Evolutionary conservation across 768 basidiomycete species (phyloP).

Genomic region (Butyriboletus loyo): DNA sequence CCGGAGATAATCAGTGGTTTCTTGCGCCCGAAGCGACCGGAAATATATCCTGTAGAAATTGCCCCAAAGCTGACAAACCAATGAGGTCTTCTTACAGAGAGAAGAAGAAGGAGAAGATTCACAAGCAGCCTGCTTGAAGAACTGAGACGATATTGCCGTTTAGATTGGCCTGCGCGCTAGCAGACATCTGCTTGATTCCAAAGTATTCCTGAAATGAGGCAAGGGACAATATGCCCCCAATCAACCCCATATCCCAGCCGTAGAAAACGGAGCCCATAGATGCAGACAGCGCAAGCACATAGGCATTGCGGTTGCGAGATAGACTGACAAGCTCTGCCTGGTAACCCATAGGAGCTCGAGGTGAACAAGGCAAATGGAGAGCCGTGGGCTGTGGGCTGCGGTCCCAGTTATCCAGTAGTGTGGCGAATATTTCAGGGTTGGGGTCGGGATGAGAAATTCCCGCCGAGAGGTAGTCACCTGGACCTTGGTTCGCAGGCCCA

Average conservation of each 20-base stretch:
- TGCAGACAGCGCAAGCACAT: slow-evolving; percentile 42
- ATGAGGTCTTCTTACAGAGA: neutral
- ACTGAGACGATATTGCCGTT: slow-evolving; percentile 52
- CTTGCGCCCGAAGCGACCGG: slow-evolving; percentile 45
- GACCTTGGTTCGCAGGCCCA: neutral
- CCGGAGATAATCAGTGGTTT: slow-evolving; percentile 43
- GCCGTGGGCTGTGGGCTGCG: neutral
- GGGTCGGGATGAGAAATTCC: neutral
- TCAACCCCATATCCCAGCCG: slow-evolving; percentile 50
- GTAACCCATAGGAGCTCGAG: slow-evolving; percentile 23
- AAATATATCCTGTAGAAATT: slow-evolving; percentile 38
- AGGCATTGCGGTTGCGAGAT: slow-evolving; percentile 42
- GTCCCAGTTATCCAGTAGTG: neutral
- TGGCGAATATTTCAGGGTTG: neutral
- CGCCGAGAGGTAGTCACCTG: neutral
- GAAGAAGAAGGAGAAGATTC: slow-evolving; percentile 12
- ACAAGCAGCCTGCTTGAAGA: slow-evolving; percentile 50
- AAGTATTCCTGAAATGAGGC: slow-evolving; percentile 48
- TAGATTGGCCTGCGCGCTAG: slow-evolving; percentile 39
- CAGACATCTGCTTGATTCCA: slow-evolving; percentile 39
- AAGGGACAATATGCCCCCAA: slow-evolving; percentile 48
- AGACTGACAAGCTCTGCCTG: slow-evolving; percentile 22
- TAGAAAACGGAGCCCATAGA: slow-evolving; percentile 48
- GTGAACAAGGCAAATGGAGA: neutral
- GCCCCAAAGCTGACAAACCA: slow-evolving; percentile 39